These are phyloP conservation scores for Podaxis sp. DNA, from an alignment of 768 basidiomycete genomes.

Conservation along the genomic window DNA sequence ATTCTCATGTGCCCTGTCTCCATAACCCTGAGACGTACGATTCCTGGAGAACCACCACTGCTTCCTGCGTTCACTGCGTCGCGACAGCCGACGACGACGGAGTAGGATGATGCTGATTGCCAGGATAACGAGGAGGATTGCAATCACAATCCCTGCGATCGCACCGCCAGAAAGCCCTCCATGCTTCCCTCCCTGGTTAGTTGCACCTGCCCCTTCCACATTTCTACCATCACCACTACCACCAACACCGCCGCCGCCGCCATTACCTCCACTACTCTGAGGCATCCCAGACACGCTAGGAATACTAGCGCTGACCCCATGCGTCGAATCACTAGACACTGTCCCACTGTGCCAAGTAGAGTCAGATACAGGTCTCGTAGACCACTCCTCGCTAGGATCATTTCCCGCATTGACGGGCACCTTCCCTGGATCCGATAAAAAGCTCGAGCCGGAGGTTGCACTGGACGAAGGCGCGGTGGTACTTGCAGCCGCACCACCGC, in stretches of 20 bases:
- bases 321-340: neutral
- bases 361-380: neutral
- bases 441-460: neutral
- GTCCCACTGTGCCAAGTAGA: neutral
- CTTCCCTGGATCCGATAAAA: neutral
- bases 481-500: neutral
- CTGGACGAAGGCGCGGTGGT: neutral
- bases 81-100: slow-evolving; percentile 44
- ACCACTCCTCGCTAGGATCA: neutral
- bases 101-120: slow-evolving; percentile 39
- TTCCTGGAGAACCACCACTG: slow-evolving; percentile 45
- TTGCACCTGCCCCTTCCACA: neutral
- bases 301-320: neutral
- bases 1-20: slow-evolving; percentile 18
- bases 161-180: slow-evolving; percentile 21
- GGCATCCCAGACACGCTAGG: slow-evolving; percentile 6
- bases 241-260: neutral
- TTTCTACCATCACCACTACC: slow-evolving; percentile 8
- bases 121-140: slow-evolving; percentile 34
- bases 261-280: neutral
- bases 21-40: slow-evolving; percentile 24
- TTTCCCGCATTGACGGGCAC: slow-evolving; percentile 4
- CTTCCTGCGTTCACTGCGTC: slow-evolving; percentile 41
- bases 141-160: slow-evolving; percentile 45
- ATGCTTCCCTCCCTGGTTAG: slow-evolving; percentile 8